These are phyloP conservation scores for Cyanidioschyzon merolae DNA, from an alignment of 23 red algal genomes.

Conservation along the genomic window DNA sequence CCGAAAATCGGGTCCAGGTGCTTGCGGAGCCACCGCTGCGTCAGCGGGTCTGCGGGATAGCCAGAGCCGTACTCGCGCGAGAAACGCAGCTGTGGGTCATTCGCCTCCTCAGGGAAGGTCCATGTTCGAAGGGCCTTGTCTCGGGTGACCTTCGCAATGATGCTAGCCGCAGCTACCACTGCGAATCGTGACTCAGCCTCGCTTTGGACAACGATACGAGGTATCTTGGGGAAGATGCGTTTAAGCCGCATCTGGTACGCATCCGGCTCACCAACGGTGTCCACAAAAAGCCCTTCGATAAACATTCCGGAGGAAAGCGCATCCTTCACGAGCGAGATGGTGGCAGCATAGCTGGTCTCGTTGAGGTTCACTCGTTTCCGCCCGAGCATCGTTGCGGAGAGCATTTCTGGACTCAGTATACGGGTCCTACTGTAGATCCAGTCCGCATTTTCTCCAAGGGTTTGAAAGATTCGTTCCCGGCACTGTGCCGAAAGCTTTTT, in stretches of 20 bases:
- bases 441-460: slow-evolving; percentile 9
- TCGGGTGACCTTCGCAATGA: slow-evolving; percentile 61
- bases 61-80: slow-evolving; percentile 36
- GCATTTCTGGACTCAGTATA: slow-evolving; percentile 22
- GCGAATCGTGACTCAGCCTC: slow-evolving; percentile 54
- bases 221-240: slow-evolving; percentile 33
- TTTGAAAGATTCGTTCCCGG: slow-evolving; percentile 34
- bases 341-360: slow-evolving; percentile 50
- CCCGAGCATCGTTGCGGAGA: slow-evolving; percentile 48
- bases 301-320: slow-evolving; percentile 27
- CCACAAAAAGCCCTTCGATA: slow-evolving; percentile 62
- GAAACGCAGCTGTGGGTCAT: not conserved
- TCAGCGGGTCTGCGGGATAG: slow-evolving; percentile 66
- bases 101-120: slow-evolving; percentile 55
- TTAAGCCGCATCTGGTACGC: slow-evolving; percentile 42
- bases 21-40: slow-evolving; percentile 48
- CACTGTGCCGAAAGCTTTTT: slow-evolving; percentile 43
- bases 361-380: slow-evolving; percentile 46
- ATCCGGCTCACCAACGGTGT: slow-evolving; percentile 60
- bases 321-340: slow-evolving; percentile 39
- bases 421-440: slow-evolving; percentile 1
- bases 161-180: slow-evolving; percentile 76
- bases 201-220: slow-evolving; percentile 49
- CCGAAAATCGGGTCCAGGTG: slow-evolving; percentile 61
- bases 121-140: slow-evolving; percentile 43